Evolutionary conservation across 177 flowering plant genomes (phyloP), one percentile per base, ranked within the genome.

Genomic region (Vitis hybrid): DNA sequence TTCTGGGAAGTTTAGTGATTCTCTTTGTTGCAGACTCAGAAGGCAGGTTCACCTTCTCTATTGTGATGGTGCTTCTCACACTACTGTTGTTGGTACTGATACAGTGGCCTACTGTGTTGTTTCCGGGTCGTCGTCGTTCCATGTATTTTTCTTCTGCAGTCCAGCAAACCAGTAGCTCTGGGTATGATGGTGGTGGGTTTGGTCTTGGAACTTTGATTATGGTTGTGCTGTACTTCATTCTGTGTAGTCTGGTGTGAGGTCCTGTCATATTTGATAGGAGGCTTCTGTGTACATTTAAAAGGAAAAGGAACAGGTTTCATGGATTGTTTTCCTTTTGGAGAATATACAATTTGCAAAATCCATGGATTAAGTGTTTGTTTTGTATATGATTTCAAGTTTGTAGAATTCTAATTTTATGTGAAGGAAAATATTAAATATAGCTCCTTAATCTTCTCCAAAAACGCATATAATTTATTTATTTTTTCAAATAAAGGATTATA

Each of bases 201-300:
- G 83, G 83, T 3, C 56, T 77, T 11, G 85, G 82, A 56, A 21
- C 77, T 11, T 56, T 82, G 0, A 66, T 82, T 33, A 63, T 79
- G 6, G 9, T 79, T 19, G 5, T 77, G 59, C 82, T 82, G 59
- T 82, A 79, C 70, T 55, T 82, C 3, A 50, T 82, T 70, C 69
- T 79, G 22, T 82, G 51, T 56, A 39, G 68, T 56, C n/a, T 74
- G 19, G 18, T 69, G 33, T 78, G 66, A 71, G 45, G 6, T 58
- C 63, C 7, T 51, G 3, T 29, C 19, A 59, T 13, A 22, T 39
- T 39, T 39, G 7, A 39, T 39, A 39, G 8, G 5, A 39, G 45
- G 1, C 8, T 39, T 39, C 45, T 39, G 45, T 39, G 45, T 39
- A 1, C 45, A 39, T 0, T 39, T 39, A 4, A 39, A 39, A 39